These are phyloP conservation scores for Solanum paucissectum DNA, from an alignment of 257 asterid species.

Conservation along the genomic window DNA sequence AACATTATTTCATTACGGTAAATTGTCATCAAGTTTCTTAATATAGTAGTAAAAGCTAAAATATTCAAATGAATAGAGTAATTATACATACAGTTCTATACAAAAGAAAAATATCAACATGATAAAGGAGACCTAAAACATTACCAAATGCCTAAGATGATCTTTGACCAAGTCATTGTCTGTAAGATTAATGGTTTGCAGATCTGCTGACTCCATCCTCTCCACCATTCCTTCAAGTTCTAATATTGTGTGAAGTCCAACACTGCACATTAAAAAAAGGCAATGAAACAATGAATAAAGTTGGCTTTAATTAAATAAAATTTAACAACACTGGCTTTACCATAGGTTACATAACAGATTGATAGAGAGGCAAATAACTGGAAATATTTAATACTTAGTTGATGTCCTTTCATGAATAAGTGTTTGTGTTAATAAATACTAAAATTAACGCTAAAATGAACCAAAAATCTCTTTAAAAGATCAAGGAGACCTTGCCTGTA, in stretches of 20 bases:
- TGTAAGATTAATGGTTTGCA: slow-evolving; percentile 59
- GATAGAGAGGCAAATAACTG: not conserved
- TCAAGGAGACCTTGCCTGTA: slow-evolving; percentile 50
- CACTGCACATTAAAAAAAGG: slow-evolving; percentile 32
- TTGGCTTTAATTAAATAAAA: not conserved
- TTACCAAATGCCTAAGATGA: slow-evolving; percentile 88
- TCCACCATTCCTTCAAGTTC: slow-evolving; percentile 65
- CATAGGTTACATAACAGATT: not conserved
- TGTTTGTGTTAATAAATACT: not conserved
- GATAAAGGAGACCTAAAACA: not conserved
- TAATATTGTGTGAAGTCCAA: slow-evolving; percentile 68
- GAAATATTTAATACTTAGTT: not conserved
- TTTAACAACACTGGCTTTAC: not conserved
- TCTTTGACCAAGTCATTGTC: slow-evolving; percentile 86
- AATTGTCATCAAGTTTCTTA: not conserved
- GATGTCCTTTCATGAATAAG: not conserved
- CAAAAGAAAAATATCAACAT: not conserved
- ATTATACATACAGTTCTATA: not conserved
- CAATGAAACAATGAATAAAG: not conserved
- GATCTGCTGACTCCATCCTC: slow-evolving; percentile 43
- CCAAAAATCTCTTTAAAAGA: not conserved
- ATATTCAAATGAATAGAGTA: not conserved
- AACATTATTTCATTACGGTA: not conserved
- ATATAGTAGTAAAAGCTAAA: not conserved
- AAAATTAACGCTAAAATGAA: not conserved